Conservation (phyloP, 225 moss, liverwort and hornwort genomes). For the Antitrichia curtipendula region DNA sequence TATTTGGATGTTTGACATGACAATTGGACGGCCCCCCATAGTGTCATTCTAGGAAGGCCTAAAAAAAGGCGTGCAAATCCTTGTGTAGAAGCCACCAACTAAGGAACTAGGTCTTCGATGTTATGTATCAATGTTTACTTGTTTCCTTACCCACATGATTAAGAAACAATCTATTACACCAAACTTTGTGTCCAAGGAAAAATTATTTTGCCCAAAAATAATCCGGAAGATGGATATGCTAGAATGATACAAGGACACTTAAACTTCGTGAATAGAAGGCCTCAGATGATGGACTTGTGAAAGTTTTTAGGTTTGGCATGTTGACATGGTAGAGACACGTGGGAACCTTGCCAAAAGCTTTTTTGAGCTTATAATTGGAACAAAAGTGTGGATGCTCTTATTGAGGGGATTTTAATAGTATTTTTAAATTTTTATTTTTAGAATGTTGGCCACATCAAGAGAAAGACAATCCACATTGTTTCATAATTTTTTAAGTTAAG, state of each 20-base stretch:
- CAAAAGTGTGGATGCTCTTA: fast-evolving
- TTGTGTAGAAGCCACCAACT: fast-evolving
- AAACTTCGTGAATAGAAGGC: neutral
- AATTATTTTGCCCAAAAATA: neutral
- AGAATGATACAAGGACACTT: neutral
- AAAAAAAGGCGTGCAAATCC: neutral
- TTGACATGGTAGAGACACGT: fast-evolving
- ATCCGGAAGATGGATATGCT: fast-evolving
- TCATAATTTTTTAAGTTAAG: neutral
- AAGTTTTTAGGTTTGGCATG: fast-evolving
- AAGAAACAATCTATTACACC: fast-evolving
- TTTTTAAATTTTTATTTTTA: neutral
- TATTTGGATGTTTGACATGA: neutral
- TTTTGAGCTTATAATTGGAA: too few relatives aligned
- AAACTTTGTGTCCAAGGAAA: fast-evolving
- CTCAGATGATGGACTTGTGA: fast-evolving
- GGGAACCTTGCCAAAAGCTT: fast-evolving
- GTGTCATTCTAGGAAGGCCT: fast-evolving
- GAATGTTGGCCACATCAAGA: fast-evolving
- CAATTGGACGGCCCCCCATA: fast-evolving
- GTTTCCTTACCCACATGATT: fast-evolving
- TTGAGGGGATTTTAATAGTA: fast-evolving
- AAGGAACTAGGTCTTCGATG: fast-evolving
- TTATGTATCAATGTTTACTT: fast-evolving
- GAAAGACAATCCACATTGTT: fast-evolving